Percentiles rank a stretch among this genome's conserved stretches.
phyloP scores from a whole-genome alignment of 371 early-diverging fungal genomes.

The Mucor plumbeus region DNA sequence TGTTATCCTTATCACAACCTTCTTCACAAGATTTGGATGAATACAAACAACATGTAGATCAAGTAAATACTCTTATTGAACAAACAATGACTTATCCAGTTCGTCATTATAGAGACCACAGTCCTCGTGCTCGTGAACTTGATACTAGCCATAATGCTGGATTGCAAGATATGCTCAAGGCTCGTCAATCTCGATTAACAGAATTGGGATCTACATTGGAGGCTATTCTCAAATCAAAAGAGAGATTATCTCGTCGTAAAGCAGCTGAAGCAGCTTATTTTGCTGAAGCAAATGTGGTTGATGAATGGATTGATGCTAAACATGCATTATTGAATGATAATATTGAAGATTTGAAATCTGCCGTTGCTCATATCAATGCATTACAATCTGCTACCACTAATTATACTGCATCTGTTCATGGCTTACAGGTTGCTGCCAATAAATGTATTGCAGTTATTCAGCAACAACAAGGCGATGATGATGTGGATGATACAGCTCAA shows the following conservation, averaged over 20 bases:
- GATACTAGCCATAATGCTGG: conserved; percentile 31
- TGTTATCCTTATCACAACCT: conserved; percentile 14
- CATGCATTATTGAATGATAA: background rate
- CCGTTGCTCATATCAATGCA: background rate
- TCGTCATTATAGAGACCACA: conserved; percentile 22
- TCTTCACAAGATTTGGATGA: conserved; percentile 17
- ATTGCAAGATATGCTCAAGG: conserved; percentile 35
- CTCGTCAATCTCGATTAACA: conserved; percentile 34
- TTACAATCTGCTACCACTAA: conserved; percentile 14
- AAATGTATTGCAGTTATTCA: conserved; percentile 21
- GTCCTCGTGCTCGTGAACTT: conserved; percentile 18
- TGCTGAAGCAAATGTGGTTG: conserved; percentile 34
- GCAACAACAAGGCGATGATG: conserved; percentile 21
- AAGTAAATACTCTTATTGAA: conserved; percentile 2
- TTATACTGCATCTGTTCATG: conserved; percentile 15
- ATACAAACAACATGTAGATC: conserved; percentile 14
- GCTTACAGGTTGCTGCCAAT: conserved; percentile 14
- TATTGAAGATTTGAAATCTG: conserved; percentile 1
- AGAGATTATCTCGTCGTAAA: conserved; percentile 38
- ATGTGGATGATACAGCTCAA: conserved; percentile 3
- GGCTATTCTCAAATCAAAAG: conserved; percentile 35
- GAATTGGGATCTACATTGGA: conserved; percentile 34
- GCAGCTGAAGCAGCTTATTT: conserved; percentile 43
- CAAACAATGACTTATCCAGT: conserved; percentile 29
- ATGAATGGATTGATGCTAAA: conserved; percentile 38